phyloP scores from a whole-genome alignment of 345 rosid genomes.

The Corchorus capsularis region DNA sequence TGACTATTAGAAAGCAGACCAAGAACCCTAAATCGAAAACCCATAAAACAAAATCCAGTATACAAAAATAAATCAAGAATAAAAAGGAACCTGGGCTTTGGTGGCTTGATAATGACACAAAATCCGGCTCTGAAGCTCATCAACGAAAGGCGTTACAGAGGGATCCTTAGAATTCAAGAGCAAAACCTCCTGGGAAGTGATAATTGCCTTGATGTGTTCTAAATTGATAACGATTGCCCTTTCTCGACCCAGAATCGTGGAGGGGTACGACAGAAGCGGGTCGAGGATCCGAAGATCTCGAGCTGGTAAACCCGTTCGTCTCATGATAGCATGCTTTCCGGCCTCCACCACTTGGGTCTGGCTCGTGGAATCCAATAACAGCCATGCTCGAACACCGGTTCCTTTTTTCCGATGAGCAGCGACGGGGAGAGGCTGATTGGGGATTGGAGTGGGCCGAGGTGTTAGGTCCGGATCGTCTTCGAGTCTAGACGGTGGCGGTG shows the following conservation, averaged over 20 bases:
- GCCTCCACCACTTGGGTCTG: slow-evolving; percentile 56
- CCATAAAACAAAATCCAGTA: background rate
- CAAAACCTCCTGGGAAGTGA: slow-evolving; percentile 84
- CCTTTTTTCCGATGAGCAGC: slow-evolving; percentile 60
- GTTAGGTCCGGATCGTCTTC: slow-evolving; percentile 44
- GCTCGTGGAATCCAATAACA: slow-evolving; percentile 60
- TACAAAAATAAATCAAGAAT: background rate
- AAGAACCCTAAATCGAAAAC: slow-evolving; percentile 2
- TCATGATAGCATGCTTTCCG: slow-evolving; percentile 90
- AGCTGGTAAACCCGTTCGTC: slow-evolving; percentile 87
- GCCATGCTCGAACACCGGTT: slow-evolving; percentile 70
- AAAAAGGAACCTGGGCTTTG: slow-evolving; percentile 56
- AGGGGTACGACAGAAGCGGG: slow-evolving; percentile 89
- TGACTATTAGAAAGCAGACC: background rate
- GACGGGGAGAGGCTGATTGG: slow-evolving; percentile 28
- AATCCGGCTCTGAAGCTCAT: slow-evolving; percentile 69
- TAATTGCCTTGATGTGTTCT: slow-evolving; percentile 94
- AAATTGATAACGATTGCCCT: slow-evolving; percentile 83
- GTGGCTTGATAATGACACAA: slow-evolving; percentile 60
- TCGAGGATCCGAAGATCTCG: slow-evolving; percentile 91
- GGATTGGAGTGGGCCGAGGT: slow-evolving; percentile 10
- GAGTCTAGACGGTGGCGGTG: slow-evolving; percentile 25
- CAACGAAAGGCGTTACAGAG: slow-evolving; percentile 70
- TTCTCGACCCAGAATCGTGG: slow-evolving; percentile 85
- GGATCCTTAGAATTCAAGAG: slow-evolving; percentile 86